phyloP scores from a whole-genome alignment of 495 filamentous ascomycete species.

The Parathielavia hyrcaniae region DNA sequence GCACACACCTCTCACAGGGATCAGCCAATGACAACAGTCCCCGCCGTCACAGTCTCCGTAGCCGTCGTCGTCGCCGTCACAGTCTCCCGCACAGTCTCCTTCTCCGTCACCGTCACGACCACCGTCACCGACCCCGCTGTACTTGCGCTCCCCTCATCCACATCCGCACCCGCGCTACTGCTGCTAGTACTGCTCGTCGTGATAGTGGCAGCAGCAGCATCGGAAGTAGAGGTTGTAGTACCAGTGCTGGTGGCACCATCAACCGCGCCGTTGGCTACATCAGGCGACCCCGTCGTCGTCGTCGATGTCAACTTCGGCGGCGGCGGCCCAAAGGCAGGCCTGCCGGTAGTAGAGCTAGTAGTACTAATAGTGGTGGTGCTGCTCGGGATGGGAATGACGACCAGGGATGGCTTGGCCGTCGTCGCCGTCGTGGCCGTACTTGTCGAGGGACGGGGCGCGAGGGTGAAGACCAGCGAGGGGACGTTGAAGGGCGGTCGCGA shows the following conservation, averaged over 20 bases:
- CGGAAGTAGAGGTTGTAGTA: no score
- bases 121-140: constrained; percentile 9
- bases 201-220: neutral
- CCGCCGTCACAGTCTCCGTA: constrained; percentile 2
- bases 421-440: no score
- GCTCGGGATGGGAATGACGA: constrained; percentile 5
- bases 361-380: neutral
- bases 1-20: neutral
- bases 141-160: no score
- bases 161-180: neutral
- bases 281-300: neutral
- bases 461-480: neutral
- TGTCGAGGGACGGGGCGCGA: neutral
- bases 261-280: constrained; percentile 11
- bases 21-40: neutral
- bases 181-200: neutral
- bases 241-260: neutral
- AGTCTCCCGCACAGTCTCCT: constrained; percentile 18
- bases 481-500: neutral
- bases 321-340: no score
- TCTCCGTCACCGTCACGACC: constrained; percentile 9
- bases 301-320: neutral
- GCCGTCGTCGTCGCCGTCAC: constrained; percentile 17
- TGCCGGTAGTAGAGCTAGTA: neutral
- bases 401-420: neutral